A percentile compares a stretch with the other conserved stretches of the same genome.
Conservation (phyloP, 768 basidiomycete genomes). For the Cyclocybe cylindracea region DNA sequence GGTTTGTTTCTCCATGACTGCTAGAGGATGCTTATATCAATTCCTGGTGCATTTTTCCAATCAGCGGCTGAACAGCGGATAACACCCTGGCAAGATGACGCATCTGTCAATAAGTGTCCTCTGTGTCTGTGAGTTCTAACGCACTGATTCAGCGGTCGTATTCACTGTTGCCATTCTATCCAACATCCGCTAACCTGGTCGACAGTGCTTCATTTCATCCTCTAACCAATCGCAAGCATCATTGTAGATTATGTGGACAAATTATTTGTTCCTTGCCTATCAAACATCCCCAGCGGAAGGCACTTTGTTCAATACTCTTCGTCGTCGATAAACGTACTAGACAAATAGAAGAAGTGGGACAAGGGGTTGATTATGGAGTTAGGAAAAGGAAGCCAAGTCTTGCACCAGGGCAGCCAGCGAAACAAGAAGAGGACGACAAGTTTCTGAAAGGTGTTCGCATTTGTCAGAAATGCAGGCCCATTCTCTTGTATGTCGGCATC, state of each 20-base stretch:
- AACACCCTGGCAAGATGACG: constrained; percentile 93
- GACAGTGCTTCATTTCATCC: constrained; percentile 76
- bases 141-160: not conserved
- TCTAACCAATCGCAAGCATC: constrained; percentile 92
- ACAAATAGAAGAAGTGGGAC: constrained; percentile 80
- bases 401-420: constrained; percentile 37
- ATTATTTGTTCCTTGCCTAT: constrained; percentile 89
- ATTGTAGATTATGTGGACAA: constrained; percentile 91
- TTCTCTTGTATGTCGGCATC: constrained; percentile 63
- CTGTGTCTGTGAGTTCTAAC: constrained; percentile 67
- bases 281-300: constrained; percentile 66
- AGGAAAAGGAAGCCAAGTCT: constrained; percentile 42
- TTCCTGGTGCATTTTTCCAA: not conserved
- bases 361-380: constrained; percentile 85
- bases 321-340: constrained; percentile 81
- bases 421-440: constrained; percentile 66
- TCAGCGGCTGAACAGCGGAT: constrained; percentile 86
- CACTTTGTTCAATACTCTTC: constrained; percentile 78
- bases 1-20: constrained; percentile 40
- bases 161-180: not conserved
- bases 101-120: constrained; percentile 74
- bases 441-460: constrained; percentile 88
- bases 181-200: not conserved
- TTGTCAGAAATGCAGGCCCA: constrained; percentile 80
- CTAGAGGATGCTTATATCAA: constrained; percentile 1